These are phyloP conservation scores for Apiospora aurea DNA, from an alignment of 2,329 filamentous ascomycete species.

Conservation along the genomic window DNA sequence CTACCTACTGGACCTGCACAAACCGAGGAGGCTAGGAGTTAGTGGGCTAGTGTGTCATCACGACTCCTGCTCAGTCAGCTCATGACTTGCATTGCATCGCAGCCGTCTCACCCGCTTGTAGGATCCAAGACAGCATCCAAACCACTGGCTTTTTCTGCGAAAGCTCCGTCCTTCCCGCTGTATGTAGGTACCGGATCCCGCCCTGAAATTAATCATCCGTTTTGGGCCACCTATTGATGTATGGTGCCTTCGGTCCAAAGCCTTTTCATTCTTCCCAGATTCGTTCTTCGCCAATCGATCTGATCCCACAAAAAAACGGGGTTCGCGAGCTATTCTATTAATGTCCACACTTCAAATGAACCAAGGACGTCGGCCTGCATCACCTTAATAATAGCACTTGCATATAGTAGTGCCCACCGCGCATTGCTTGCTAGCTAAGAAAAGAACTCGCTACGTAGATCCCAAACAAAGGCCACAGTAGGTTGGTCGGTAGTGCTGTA, in stretches of 20 bases:
- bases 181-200: neutral
- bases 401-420: conserved; percentile 5
- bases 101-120: conserved; percentile 13
- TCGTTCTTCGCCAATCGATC: conserved; percentile 18
- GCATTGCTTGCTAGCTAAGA: neutral
- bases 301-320: conserved; percentile 20
- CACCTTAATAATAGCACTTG: conserved; percentile 5
- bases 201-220: conserved; percentile 21
- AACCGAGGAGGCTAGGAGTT: neutral
- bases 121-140: conserved; percentile 5
- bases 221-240: neutral
- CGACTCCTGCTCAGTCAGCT: conserved; percentile 11
- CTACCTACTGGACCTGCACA: conserved; percentile 5
- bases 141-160: neutral
- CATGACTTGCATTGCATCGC: conserved; percentile 19
- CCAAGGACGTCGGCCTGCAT: conserved; percentile 21
- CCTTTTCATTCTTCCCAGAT: conserved; percentile 12
- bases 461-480: conserved; percentile 8
- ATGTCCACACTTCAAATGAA: conserved; percentile 21
- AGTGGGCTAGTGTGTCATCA: neutral
- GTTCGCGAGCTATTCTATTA: conserved; percentile 19
- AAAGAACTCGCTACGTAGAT: neutral
- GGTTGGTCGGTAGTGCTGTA: neutral
- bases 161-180: neutral
- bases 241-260: conserved; percentile 5